Conservation (phyloP, 176 grass and related monocot species). For the Hordeum vulgare region DNA sequence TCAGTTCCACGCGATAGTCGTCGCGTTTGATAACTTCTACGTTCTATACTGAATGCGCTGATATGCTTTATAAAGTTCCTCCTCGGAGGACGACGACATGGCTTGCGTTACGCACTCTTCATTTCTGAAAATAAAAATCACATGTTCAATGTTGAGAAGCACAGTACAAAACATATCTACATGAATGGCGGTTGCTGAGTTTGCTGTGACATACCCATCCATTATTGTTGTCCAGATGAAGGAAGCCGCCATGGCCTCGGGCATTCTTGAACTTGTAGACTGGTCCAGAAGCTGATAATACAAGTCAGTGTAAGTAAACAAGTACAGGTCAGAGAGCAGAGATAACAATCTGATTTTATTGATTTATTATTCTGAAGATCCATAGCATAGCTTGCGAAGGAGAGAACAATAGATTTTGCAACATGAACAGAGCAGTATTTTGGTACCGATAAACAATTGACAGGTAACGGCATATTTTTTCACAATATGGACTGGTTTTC, state of each 20-base stretch:
- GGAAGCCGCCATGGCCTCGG: slow-evolving; percentile 84
- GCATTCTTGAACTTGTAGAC: slow-evolving; percentile 83
- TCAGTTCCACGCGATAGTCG: background rate
- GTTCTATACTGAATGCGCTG: background rate
- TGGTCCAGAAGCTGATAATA: slow-evolving; percentile 62
- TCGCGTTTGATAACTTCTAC: background rate
- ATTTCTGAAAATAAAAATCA: slow-evolving; percentile 26
- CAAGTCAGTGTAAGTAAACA: background rate
- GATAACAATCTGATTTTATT: background rate
- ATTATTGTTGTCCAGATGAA: slow-evolving; percentile 67
- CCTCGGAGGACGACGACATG: background rate
- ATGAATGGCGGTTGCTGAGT: background rate
- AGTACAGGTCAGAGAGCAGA: background rate
- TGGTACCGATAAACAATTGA: background rate
- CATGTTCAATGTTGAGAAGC: background rate
- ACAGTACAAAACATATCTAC: background rate
- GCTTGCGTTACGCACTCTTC: background rate
- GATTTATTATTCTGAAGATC: background rate
- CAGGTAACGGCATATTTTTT: background rate
- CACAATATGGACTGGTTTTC: background rate
- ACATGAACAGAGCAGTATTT: background rate
- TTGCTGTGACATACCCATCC: slow-evolving; percentile 40
- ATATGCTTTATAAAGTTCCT: background rate
- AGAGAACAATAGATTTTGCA: background rate
- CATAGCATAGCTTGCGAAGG: background rate